Evolutionary conservation across 441 rosid genomes (phyloP).

Genomic region (Bocquillonia castaneifolia): DNA sequence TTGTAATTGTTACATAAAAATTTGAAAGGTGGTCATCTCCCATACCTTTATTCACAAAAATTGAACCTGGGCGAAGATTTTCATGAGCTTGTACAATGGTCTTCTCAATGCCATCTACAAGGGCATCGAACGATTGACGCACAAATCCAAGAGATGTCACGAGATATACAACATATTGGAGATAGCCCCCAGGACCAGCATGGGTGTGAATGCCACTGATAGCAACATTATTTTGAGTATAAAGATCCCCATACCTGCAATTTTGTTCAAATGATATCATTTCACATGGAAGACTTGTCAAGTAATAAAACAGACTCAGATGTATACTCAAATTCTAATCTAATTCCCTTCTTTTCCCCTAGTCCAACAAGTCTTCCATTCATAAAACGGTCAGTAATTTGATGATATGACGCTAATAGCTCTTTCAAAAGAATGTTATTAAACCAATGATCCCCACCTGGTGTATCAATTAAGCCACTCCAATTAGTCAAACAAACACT

Average conservation of each 20-base stretch:
- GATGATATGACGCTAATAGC: not conserved
- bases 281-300: not conserved
- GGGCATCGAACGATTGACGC: constrained; percentile 81
- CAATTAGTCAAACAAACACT: not conserved
- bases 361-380: not conserved
- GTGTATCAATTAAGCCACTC: not conserved
- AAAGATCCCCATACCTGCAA: constrained; percentile 76
- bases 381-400: not conserved
- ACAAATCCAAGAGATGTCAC: constrained; percentile 92
- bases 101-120: constrained; percentile 90
- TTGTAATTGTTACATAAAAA: not conserved
- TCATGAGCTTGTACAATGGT: constrained; percentile 84
- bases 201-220: constrained; percentile 94
- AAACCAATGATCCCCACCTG: not conserved
- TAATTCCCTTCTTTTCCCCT: not conserved
- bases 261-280: constrained; percentile 15
- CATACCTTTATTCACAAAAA: constrained; percentile 67
- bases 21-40: constrained; percentile 9
- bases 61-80: constrained; percentile 74
- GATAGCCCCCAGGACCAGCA: constrained; percentile 95
- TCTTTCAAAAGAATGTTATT: not conserved
- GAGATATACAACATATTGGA: constrained; percentile 76
- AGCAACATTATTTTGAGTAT: constrained; percentile 77
- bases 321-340: not conserved
- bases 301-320: not conserved